Base-by-base conservation (phyloP, 2,329 filamentous ascomycete species). In the Xylariomycetidae sp. region DNA sequence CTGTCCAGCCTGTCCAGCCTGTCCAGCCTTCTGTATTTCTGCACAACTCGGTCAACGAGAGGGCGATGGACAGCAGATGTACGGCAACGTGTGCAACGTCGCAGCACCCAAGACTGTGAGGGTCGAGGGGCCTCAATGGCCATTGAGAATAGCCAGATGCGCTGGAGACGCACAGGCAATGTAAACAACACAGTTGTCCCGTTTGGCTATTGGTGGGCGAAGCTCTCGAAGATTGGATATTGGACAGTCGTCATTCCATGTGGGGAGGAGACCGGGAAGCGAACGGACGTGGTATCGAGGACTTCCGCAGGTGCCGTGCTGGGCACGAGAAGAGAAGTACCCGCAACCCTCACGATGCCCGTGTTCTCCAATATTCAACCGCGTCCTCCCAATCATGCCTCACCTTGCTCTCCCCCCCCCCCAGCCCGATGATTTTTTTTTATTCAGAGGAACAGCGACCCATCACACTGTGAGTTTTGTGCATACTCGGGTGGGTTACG, bases 341-440 rank as follows among this genome's bases (percentile, higher is more conserved):
- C 30, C 35, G 31, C 31, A 33, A 23, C 28, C n/a, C n/a, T n/a
- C n/a, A n/a, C n/a, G n/a, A n/a, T n/a, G n/a, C n/a, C n/a, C n/a
- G n/a, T n/a, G 29, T 39, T 43, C 35, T 46, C 48, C 47, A 53
- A 55, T 52, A 49, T 51, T 50, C 46, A 50, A 45, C 49, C 44
- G n/a, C n/a, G n/a, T n/a, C n/a, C n/a, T 40, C 35, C 42, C 36
- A 48, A 39, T 41, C 39, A n/a, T n/a, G n/a, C n/a, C n/a, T n/a
- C n/a, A n/a, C n/a, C n/a, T n/a, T n/a, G n/a, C n/a, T n/a, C n/a
- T n/a, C n/a, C n/a, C n/a, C n/a, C n/a, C 40, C 28, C 30, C 46
- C 51, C 50, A 53, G 50, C 52, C 51, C 52, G 47, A 47, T 35
- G 43, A 53, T 52, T 53, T 53, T 49, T 44, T 44, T 38, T 32